Evolutionary conservation across 2,329 filamentous ascomycete species (phyloP).

Genomic region (Paracamarosporium sp.): DNA sequence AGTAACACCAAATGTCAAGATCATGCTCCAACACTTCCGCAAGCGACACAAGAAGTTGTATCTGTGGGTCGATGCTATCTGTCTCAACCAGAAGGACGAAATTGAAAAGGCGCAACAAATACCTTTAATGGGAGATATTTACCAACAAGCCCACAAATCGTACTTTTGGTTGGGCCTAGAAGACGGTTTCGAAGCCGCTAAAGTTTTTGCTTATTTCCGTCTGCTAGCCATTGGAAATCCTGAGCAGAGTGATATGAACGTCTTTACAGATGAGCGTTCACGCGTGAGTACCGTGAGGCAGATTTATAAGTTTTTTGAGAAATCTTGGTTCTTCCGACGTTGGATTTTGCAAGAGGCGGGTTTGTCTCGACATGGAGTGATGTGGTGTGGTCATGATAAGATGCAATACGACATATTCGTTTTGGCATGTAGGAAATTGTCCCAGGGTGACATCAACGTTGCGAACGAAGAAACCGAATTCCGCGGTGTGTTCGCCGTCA

Average conservation of each 20-base stretch:
- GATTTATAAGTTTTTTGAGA: not conserved
- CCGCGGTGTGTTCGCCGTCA: not conserved
- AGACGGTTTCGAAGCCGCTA: not conserved
- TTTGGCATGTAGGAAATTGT: not conserved
- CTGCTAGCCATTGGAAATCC: not conserved
- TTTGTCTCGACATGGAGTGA: not conserved
- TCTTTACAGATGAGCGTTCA: not conserved
- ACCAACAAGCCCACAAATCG: not conserved
- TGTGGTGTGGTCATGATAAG: not conserved
- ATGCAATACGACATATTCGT: not conserved
- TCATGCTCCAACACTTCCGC: not conserved
- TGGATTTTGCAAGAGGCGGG: slow-evolving; percentile 2
- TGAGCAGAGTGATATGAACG: not conserved
- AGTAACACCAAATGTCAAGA: not conserved
- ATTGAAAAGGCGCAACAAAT: not conserved
- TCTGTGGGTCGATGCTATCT: slow-evolving; percentile 2
- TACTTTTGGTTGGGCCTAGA: not conserved
- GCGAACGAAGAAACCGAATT: not conserved
- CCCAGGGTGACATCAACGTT: not conserved
- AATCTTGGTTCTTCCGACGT: not conserved
- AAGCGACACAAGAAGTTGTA: not conserved
- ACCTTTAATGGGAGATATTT: not conserved
- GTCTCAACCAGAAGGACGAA: not conserved
- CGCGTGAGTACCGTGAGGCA: not conserved
- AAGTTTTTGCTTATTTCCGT: not conserved